Conservation (phyloP, 2,329 filamentous ascomycete species). For the Aspergillus alliaceus region DNA sequence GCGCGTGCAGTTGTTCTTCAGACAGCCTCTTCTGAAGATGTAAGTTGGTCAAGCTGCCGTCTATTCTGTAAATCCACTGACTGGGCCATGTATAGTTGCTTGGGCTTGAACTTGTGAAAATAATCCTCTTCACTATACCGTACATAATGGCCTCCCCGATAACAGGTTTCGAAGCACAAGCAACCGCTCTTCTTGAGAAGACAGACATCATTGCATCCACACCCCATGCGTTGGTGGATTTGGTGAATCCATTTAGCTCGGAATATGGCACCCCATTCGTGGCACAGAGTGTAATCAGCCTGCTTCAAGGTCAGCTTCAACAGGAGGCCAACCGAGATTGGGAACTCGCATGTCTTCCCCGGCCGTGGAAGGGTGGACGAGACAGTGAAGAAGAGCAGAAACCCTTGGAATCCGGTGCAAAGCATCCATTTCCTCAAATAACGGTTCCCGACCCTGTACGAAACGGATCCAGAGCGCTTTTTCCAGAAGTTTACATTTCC, state of each 20-base stretch:
- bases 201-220: constrained; percentile 93
- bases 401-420: constrained; percentile 60
- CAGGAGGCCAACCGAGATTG: constrained; percentile 72
- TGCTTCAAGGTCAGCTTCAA: constrained; percentile 85
- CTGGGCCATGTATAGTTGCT: constrained; percentile 48
- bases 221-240: constrained; percentile 76
- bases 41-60: constrained; percentile 48
- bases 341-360: constrained; percentile 66
- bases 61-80: constrained; percentile 12
- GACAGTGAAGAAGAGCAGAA: constrained; percentile 52
- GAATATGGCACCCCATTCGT: constrained; percentile 61
- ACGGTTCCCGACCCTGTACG: constrained; percentile 73
- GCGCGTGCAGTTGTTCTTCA: constrained; percentile 87
- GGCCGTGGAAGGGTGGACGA: constrained; percentile 49
- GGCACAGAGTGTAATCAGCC: constrained; percentile 70
- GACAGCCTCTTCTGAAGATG: constrained; percentile 89
- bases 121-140: constrained; percentile 90
- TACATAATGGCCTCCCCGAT: constrained; percentile 79
- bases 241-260: constrained; percentile 80
- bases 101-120: constrained; percentile 86
- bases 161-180: constrained; percentile 69
- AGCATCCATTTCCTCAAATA: constrained; percentile 76
- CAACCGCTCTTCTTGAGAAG: constrained; percentile 80
- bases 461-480: constrained; percentile 72
- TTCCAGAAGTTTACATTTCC: constrained; percentile 92